Evolutionary conservation across 2,329 filamentous ascomycete species (phyloP).

Genomic region (Dothistroma pini): DNA sequence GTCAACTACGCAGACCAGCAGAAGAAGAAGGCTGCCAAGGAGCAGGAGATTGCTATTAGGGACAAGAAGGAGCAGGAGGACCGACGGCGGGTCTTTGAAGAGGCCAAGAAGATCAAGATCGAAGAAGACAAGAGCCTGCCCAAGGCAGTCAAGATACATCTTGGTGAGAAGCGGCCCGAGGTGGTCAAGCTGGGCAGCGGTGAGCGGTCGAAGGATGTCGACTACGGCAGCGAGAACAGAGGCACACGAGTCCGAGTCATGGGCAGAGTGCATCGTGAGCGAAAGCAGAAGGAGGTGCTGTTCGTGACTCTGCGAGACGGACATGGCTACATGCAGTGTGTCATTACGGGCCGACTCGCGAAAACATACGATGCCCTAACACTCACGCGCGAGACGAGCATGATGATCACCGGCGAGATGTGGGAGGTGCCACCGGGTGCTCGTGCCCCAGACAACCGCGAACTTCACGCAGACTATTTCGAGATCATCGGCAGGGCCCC

Average conservation of each 20-base stretch:
- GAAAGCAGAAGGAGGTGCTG: slow-evolving; percentile 76
- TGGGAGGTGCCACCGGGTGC: slow-evolving; percentile 72
- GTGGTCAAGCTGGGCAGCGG: slow-evolving; percentile 54
- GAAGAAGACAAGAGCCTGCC: slow-evolving; percentile 70
- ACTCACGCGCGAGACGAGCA: slow-evolving; percentile 80
- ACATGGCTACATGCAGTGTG: slow-evolving; percentile 79
- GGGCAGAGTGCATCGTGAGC: slow-evolving; percentile 77
- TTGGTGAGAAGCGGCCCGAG: slow-evolving; percentile 65
- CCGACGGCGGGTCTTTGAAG: slow-evolving; percentile 68
- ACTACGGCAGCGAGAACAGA: slow-evolving; percentile 53
- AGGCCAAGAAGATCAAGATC: slow-evolving; percentile 73
- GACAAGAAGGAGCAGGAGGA: slow-evolving; percentile 71
- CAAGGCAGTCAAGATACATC: slow-evolving; percentile 68
- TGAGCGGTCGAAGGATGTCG: slow-evolving; percentile 46
- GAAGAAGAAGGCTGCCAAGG: slow-evolving; percentile 81
- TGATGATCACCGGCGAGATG: slow-evolving; percentile 81
- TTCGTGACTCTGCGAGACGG: slow-evolving; percentile 87
- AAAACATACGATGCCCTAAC: slow-evolving; percentile 90
- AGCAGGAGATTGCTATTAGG: slow-evolving; percentile 66
- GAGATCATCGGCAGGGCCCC: slow-evolving; percentile 71
- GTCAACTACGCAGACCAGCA: slow-evolving; percentile 68
- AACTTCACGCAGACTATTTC: slow-evolving; percentile 89
- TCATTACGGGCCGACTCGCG: slow-evolving; percentile 75
- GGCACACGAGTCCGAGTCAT: slow-evolving; percentile 75
- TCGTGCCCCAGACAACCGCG: slow-evolving; percentile 76